Conservation (phyloP, 768 basidiomycete genomes). For the Dioszegia aurantiaca region DNA sequence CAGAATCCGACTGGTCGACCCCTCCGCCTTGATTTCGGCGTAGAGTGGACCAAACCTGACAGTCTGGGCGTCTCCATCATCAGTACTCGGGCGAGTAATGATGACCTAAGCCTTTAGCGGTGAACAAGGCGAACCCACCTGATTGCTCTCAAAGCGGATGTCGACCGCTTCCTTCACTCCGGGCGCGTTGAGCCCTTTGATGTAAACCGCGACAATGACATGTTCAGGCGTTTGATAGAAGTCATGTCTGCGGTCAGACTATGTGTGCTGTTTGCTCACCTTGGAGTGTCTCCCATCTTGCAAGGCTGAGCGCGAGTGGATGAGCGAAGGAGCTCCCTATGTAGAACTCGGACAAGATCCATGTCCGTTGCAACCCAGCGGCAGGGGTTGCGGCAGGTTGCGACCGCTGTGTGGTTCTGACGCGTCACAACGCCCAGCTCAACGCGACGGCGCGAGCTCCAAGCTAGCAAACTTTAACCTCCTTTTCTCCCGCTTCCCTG, state of each 20-base stretch:
- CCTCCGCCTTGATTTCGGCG: conserved; percentile 69
- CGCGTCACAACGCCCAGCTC: too few relatives aligned
- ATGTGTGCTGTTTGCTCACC: too few relatives aligned
- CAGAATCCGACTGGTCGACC: conserved; percentile 66
- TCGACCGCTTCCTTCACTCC: conserved; percentile 31
- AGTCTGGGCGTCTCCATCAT: conserved; percentile 55
- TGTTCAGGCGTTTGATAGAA: conserved; percentile 43
- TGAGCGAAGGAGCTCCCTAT: too few relatives aligned
- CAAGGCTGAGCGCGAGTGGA: too few relatives aligned
- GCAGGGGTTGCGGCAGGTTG: too few relatives aligned
- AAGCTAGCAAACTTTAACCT: too few relatives aligned
- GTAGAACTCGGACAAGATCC: too few relatives aligned
- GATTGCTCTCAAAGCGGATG: conserved; percentile 20
- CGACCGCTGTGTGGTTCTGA: too few relatives aligned
- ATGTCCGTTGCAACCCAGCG: too few relatives aligned
- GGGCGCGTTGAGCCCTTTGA: conserved; percentile 33
- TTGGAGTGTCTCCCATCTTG: too few relatives aligned
- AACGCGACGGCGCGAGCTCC: too few relatives aligned
- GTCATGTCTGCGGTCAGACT: conserved; percentile 33
- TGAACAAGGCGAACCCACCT: conserved; percentile 23
- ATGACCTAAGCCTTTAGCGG: conserved; percentile 18
- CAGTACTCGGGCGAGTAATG: conserved; percentile 20
- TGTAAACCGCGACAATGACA: conserved; percentile 43
- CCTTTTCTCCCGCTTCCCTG: too few relatives aligned
- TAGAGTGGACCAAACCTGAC: conserved; percentile 75